These are phyloP conservation scores for Tolypocladium amazonense DNA, from an alignment of 2,329 filamentous ascomycete species.

Conservation along the genomic window DNA sequence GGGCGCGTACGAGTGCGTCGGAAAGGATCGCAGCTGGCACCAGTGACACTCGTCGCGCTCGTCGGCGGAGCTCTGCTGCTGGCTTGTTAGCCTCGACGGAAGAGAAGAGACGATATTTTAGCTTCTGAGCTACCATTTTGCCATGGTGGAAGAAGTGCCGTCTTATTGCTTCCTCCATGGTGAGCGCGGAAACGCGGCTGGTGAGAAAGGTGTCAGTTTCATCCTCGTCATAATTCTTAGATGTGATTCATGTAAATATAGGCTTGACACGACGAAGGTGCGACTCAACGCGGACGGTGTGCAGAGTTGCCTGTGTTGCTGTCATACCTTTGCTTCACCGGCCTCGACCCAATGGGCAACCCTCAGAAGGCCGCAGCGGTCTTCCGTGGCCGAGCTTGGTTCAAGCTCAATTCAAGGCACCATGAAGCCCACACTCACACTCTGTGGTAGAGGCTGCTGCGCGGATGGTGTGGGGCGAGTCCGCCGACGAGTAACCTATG, in stretches of 20 bases:
- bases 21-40: constrained; percentile 49
- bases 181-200: not conserved
- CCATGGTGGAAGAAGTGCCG: constrained; percentile 42
- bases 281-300: too few relatives aligned
- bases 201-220: not conserved
- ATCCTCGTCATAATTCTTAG: not conserved
- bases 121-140: constrained; percentile 14
- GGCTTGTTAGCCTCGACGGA: not conserved
- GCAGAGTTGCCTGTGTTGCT: not conserved
- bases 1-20: constrained; percentile 35
- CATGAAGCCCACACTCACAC: not conserved
- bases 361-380: not conserved
- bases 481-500: not conserved
- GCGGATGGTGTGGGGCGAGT: not conserved
- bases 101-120: not conserved
- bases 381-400: not conserved
- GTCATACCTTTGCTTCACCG: not conserved
- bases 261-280: too few relatives aligned
- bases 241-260: too few relatives aligned
- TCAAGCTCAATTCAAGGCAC: not conserved
- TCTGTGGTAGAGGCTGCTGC: not conserved
- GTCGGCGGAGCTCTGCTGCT: constrained; percentile 19
- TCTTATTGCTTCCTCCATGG: constrained; percentile 35
- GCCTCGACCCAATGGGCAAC: not conserved
- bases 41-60: constrained; percentile 43